Conservation (phyloP, 352 stramenopile species). For the Globisporangium carolinianum region DNA sequence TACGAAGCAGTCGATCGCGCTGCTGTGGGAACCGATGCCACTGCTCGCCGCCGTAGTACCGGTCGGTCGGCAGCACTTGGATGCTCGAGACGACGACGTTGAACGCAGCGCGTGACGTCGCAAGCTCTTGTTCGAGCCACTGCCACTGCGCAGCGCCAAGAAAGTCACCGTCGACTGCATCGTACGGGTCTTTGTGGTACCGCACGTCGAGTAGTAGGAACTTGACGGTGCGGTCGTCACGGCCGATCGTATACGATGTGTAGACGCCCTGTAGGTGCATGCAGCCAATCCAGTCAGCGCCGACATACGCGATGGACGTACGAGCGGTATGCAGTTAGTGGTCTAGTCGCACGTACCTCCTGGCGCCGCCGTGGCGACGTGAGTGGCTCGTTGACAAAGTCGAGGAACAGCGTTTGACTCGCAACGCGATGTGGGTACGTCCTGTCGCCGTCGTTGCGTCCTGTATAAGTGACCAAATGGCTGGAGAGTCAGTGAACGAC, state of each 20-base stretch:
- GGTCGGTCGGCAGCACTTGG: conserved; percentile 82
- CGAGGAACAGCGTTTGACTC: conserved; percentile 80
- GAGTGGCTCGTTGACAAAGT: conserved; percentile 73
- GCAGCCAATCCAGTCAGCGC: no score
- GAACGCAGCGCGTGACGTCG: conserved; percentile 73
- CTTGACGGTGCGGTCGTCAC: conserved; percentile 63
- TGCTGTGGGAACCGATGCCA: conserved; percentile 86
- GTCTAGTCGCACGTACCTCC: conserved; percentile 23
- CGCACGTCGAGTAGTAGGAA: conserved; percentile 86
- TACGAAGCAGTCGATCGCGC: conserved; percentile 77
- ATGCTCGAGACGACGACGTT: conserved; percentile 92
- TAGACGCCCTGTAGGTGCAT: conserved; percentile 63
- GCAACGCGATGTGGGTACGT: conserved; percentile 58
- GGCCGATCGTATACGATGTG: conserved; percentile 65
- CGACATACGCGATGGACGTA: not conserved
- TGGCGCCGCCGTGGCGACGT: conserved; percentile 74
- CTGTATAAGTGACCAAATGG: not conserved
- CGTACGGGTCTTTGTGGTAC: conserved; percentile 80
- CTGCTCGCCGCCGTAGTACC: conserved; percentile 76
- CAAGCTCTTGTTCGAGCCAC: conserved; percentile 82
- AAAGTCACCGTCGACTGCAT: conserved; percentile 50
- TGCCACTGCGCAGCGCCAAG: conserved; percentile 75
- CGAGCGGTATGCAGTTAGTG: not conserved
- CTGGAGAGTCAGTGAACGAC: not conserved
- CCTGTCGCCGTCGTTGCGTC: conserved; percentile 72